phyloP scores from a whole-genome alignment of 2,329 filamentous ascomycete species.

The Aspergillus sp. region DNA sequence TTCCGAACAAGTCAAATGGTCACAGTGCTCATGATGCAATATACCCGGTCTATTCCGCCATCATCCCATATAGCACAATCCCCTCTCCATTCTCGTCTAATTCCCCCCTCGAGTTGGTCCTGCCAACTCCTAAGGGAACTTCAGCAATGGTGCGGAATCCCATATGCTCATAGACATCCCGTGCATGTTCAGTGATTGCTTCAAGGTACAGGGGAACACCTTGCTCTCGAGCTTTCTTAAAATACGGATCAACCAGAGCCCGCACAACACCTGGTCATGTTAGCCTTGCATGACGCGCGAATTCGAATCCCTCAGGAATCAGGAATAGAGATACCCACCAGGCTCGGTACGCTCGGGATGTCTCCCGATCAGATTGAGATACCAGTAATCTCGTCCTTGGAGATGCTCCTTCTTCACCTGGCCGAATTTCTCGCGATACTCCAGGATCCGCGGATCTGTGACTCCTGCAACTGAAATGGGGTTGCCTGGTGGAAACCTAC shows the following conservation, averaged over 20 bases:
- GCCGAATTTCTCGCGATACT: background rate
- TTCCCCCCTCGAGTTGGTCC: background rate
- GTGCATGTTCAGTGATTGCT: background rate
- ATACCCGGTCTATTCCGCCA: background rate
- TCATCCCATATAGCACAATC: background rate
- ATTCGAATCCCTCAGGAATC: background rate
- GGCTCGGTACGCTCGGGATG: background rate
- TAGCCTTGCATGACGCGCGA: background rate
- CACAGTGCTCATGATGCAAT: background rate
- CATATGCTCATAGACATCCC: background rate
- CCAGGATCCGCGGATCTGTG: background rate
- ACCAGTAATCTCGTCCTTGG: background rate
- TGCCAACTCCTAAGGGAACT: background rate
- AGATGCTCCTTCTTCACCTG: background rate
- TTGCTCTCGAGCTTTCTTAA: background rate
- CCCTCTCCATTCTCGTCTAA: background rate
- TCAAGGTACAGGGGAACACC: background rate
- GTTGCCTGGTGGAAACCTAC: background rate
- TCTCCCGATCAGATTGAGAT: background rate
- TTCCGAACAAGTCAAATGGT: no score
- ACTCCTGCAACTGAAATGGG: background rate
- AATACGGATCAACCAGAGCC: background rate
- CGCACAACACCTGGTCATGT: background rate
- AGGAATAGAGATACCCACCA: background rate
- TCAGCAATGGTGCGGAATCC: background rate